phyloP scores from a whole-genome alignment of 371 early-diverging fungal genomes.

The Blakeslea trispora region DNA sequence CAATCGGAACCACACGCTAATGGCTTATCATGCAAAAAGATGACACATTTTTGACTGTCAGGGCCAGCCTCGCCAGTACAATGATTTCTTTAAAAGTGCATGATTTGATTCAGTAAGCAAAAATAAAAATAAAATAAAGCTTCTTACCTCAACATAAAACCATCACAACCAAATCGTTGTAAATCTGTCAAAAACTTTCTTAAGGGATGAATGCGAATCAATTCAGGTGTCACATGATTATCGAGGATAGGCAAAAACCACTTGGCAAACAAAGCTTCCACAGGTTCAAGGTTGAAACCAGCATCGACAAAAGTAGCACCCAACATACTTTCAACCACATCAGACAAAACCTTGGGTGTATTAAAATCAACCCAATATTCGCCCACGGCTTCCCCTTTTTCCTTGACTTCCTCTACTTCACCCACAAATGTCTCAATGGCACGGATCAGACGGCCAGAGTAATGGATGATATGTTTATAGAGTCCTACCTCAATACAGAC shows the following conservation, averaged over 20 bases:
- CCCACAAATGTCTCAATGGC: conserved; percentile 52
- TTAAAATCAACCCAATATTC: conserved; percentile 74
- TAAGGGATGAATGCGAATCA: conserved; percentile 57
- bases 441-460: conserved; percentile 51
- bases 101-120: too few relatives aligned
- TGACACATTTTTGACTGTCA: conserved; percentile 48
- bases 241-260: conserved; percentile 58
- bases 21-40: conserved; percentile 51
- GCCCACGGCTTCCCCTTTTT: conserved; percentile 37
- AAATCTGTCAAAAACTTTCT: conserved; percentile 41
- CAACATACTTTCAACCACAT: conserved; percentile 85
- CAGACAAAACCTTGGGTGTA: conserved; percentile 88
- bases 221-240: conserved; percentile 55
- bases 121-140: too few relatives aligned
- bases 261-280: conserved; percentile 50
- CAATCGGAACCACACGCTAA: conserved; percentile 43
- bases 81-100: conserved; percentile 42
- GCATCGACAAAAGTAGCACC: conserved; percentile 91
- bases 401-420: conserved; percentile 47
- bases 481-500: conserved; percentile 65
- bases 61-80: conserved; percentile 30
- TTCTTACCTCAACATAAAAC: conserved; percentile 53
- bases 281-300: conserved; percentile 63
- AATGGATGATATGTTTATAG: conserved; percentile 67
- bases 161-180: conserved; percentile 51